phyloP scores from a whole-genome alignment of 2,329 filamentous ascomycete species.

The Beauveria sp. region DNA sequence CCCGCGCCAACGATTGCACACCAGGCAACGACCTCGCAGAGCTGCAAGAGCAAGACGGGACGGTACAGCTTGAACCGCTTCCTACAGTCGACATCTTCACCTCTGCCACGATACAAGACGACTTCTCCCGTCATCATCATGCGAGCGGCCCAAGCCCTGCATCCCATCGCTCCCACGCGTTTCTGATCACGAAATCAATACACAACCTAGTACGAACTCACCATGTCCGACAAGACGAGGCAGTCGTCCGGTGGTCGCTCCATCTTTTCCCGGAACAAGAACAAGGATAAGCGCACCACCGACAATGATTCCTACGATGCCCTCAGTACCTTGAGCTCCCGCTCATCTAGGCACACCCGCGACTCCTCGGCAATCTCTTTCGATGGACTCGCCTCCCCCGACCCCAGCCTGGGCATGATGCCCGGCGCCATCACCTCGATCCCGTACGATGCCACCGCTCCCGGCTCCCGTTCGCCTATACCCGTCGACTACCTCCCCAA shows the following conservation, averaged over 20 bases:
- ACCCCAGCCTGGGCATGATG: conserved; percentile 61
- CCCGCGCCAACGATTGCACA: background rate
- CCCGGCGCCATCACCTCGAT: conserved; percentile 82
- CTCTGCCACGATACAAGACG: conserved; percentile 4
- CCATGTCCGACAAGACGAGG: conserved; percentile 68
- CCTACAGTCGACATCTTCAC: background rate
- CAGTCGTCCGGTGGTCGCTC: conserved; percentile 69
- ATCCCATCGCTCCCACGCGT: conserved; percentile 26
- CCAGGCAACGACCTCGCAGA: background rate
- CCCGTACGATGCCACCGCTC: conserved; percentile 66
- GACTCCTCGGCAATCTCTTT: conserved; percentile 65
- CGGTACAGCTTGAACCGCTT: background rate
- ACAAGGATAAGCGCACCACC: conserved; percentile 60
- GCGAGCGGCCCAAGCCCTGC: conserved; percentile 32
- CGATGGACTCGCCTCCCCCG: conserved; percentile 58
- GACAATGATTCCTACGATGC: conserved; percentile 56
- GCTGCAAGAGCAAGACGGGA: background rate
- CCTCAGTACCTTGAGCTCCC: conserved; percentile 54
- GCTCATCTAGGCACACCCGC: conserved; percentile 67
- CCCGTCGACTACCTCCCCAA: conserved; percentile 66
- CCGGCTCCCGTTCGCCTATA: conserved; percentile 62
- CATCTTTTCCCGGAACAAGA: conserved; percentile 85
- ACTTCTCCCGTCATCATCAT: conserved; percentile 24
- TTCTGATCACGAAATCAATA: conserved; percentile 13
- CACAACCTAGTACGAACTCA: conserved; percentile 19